These are phyloP conservation scores for Aspergillus fumigatiaffinis DNA, from an alignment of 2,329 filamentous ascomycete genomes.

Conservation along the genomic window DNA sequence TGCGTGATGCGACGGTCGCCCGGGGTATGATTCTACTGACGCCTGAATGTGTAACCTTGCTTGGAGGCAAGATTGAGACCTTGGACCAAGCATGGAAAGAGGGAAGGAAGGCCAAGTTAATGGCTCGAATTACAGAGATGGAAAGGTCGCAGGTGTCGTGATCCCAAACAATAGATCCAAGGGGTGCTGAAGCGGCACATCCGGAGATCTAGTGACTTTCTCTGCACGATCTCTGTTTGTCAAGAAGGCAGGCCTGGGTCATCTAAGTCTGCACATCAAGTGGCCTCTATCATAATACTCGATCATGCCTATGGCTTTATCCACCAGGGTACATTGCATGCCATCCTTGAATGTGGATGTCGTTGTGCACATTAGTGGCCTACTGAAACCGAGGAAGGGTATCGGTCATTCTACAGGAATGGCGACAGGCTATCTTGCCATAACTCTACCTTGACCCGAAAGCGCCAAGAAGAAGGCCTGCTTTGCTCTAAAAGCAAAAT, in stretches of 20 bases:
- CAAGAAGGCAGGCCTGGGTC: not conserved
- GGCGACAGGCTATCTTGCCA: not conserved
- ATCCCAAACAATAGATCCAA: not conserved
- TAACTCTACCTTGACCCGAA: not conserved
- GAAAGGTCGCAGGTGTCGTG: constrained; percentile 5
- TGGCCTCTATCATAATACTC: not conserved
- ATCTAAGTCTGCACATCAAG: not conserved
- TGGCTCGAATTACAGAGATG: constrained; percentile 51
- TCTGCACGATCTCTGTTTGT: not conserved
- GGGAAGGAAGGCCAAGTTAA: constrained; percentile 65
- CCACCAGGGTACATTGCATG: not conserved
- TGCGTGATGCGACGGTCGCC: constrained; percentile 62
- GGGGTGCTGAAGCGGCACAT: not conserved
- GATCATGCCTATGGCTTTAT: not conserved
- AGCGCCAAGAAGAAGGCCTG: not conserved
- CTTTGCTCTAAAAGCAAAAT: not conserved
- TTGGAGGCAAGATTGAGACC: constrained; percentile 84
- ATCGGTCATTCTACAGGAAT: no score
- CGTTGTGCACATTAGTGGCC: not conserved
- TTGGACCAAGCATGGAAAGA: constrained; percentile 76
- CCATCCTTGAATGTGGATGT: not conserved
- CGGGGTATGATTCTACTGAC: constrained; percentile 77
- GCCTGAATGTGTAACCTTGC: constrained; percentile 60
- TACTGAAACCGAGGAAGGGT: no score
- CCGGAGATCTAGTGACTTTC: not conserved